Conservation (phyloP, 768 basidiomycete species). For the Coprinopsis cinerea region DNA sequence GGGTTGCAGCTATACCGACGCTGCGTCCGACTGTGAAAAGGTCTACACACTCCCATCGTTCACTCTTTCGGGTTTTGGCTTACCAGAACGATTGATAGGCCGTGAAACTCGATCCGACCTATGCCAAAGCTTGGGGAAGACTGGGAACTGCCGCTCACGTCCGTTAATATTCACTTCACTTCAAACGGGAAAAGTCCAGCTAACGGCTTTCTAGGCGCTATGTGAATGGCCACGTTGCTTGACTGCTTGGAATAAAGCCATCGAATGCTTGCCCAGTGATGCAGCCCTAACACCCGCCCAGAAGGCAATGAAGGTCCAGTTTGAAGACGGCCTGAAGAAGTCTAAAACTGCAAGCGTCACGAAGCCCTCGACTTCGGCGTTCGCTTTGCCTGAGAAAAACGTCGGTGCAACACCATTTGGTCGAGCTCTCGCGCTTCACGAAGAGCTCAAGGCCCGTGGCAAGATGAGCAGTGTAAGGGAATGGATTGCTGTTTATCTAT, state of each 20-base stretch:
- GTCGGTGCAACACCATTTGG: neutral
- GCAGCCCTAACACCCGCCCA: neutral
- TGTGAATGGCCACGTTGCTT: neutral
- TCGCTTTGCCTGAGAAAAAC: neutral
- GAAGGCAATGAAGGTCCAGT: neutral
- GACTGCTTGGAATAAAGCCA: neutral
- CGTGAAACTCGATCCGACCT: neutral
- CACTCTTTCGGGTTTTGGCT: neutral
- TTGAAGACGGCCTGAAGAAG: neutral
- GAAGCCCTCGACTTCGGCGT: neutral
- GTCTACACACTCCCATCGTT: neutral
- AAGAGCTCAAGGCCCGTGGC: too few relatives aligned
- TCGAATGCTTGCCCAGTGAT: slow-evolving; percentile 1
- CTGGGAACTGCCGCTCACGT: slow-evolving; percentile 2
- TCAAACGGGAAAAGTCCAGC: neutral
- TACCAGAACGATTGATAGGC: neutral
- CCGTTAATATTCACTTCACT: neutral
- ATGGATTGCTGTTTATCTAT: too few relatives aligned
- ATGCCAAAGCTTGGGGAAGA: slow-evolving; percentile 7
- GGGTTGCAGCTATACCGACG: slow-evolving; percentile 1
- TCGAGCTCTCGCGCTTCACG: neutral
- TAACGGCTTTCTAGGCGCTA: neutral
- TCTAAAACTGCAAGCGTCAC: neutral
- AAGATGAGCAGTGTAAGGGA: too few relatives aligned
- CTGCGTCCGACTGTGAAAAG: neutral